Percentiles rank a stretch among this genome's conserved stretches.
Conservation (phyloP, 805 yeast genomes). For the Ogataea paradorogensis region DNA sequence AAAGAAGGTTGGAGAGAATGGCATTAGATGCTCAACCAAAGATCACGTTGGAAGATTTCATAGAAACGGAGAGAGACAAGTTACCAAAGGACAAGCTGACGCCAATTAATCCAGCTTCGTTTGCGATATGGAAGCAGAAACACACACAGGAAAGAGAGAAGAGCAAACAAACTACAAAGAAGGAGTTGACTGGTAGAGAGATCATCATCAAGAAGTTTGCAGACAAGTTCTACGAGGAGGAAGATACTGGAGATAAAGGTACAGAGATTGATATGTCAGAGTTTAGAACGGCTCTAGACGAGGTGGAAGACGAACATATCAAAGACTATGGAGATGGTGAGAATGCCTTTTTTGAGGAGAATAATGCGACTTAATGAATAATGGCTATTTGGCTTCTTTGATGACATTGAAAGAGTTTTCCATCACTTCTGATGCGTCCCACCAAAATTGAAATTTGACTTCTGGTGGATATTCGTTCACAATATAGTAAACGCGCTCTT, state of each 20-base stretch:
- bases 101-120: constrained; percentile 81
- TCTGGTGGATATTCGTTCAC: constrained; percentile 38
- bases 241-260: constrained; percentile 46
- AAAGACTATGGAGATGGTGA: constrained; percentile 76
- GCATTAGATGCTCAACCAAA: constrained; percentile 83
- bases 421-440: constrained; percentile 39
- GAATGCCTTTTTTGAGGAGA: constrained; percentile 35
- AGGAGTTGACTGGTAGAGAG: constrained; percentile 64
- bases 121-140: constrained; percentile 76
- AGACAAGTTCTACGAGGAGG: constrained; percentile 53
- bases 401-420: constrained; percentile 30
- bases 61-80: constrained; percentile 87
- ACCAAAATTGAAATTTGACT: constrained; percentile 43
- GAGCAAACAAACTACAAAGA: constrained; percentile 40
- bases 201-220: constrained; percentile 58
- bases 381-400: constrained; percentile 2
- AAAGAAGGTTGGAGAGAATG: constrained; percentile 80
- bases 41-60: constrained; percentile 91
- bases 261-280: constrained; percentile 56
- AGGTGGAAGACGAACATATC: constrained; percentile 43
- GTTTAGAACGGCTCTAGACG: constrained; percentile 55
- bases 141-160: constrained; percentile 57
- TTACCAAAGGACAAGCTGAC: constrained; percentile 74
- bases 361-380: constrained; percentile 10
- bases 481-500: constrained; percentile 45